Evolutionary conservation across 2,329 filamentous ascomycete genomes (phyloP).

Genomic region (Fusarium praegraminearum): DNA sequence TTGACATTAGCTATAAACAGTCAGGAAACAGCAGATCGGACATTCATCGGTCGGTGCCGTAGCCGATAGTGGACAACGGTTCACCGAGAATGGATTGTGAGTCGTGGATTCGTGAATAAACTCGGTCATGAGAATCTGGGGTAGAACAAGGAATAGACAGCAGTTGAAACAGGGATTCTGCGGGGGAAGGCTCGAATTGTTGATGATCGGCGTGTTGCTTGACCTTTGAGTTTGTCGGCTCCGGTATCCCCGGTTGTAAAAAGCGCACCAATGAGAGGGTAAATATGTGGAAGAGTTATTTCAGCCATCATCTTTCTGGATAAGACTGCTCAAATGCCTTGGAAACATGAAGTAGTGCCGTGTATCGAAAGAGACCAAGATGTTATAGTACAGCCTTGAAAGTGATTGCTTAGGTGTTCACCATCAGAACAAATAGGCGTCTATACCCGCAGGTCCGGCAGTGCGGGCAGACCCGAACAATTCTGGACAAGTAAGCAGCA

Average conservation of each 20-base stretch:
- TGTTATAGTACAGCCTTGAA: no score
- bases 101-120: conserved; percentile 14
- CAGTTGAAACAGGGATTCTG: conserved; percentile 4
- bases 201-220: background rate
- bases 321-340: no score
- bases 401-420: no score
- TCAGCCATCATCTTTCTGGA: background rate
- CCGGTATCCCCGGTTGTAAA: conserved; percentile 15
- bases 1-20: conserved; percentile 12
- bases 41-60: background rate
- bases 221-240: background rate
- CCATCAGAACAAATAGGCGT: no score
- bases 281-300: background rate
- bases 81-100: background rate
- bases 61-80: conserved; percentile 3
- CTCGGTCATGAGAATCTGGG: conserved; percentile 22
- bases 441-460: no score
- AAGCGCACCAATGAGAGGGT: conserved; percentile 19
- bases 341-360: no score
- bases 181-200: conserved; percentile 5
- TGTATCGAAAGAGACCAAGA: no score
- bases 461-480: no score
- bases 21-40: background rate
- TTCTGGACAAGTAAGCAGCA: no score
- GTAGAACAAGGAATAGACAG: conserved; percentile 19